Conservation (phyloP, 2,329 filamentous ascomycete species). For the Arthroderma sp. region DNA sequence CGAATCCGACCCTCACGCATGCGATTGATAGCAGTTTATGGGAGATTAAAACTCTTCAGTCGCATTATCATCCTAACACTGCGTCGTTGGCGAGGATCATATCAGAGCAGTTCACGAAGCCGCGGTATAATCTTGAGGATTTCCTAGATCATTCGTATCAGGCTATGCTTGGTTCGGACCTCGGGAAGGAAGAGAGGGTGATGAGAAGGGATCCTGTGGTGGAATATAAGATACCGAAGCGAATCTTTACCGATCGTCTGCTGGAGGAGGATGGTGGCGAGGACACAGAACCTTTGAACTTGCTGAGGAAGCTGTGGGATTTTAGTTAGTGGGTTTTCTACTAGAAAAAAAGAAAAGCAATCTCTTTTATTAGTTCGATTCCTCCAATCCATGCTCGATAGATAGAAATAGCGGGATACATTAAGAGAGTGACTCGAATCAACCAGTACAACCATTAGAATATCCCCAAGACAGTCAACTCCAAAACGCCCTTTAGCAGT, state of each 20-base stretch:
- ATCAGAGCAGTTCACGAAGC: conserved; percentile 93
- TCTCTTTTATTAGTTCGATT: too few species aligned
- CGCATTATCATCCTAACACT: conserved; percentile 94
- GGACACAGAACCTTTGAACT: conserved; percentile 24
- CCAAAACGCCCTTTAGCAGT: too few species aligned
- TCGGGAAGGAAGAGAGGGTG: conserved; percentile 51
- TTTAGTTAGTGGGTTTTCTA: conserved; percentile 35
- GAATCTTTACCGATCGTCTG: conserved; percentile 47
- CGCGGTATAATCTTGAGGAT: conserved; percentile 88
- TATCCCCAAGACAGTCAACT: too few species aligned
- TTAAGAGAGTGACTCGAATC: too few species aligned
- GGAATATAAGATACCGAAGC: conserved; percentile 88
- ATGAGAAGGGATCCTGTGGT: conserved; percentile 78
- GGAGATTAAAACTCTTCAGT: conserved; percentile 84
- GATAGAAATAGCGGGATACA: too few species aligned
- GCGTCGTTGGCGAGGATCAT: conserved; percentile 88
- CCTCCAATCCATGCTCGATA: too few species aligned
- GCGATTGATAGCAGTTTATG: conserved; percentile 90
- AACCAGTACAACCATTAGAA: too few species aligned
- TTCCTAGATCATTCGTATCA: conserved; percentile 88
- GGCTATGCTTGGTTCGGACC: conserved; percentile 64
- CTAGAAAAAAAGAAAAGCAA: too few species aligned
- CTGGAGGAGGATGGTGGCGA: conserved; percentile 27
- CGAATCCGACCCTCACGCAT: conserved; percentile 68
- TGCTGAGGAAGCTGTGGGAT: conserved; percentile 27